Percentiles rank a stretch among this genome's conserved stretches.
Evolutionary conservation across 2,329 filamentous ascomycete genomes (phyloP).

Genomic region (Fusarium abutilonis): DNA sequence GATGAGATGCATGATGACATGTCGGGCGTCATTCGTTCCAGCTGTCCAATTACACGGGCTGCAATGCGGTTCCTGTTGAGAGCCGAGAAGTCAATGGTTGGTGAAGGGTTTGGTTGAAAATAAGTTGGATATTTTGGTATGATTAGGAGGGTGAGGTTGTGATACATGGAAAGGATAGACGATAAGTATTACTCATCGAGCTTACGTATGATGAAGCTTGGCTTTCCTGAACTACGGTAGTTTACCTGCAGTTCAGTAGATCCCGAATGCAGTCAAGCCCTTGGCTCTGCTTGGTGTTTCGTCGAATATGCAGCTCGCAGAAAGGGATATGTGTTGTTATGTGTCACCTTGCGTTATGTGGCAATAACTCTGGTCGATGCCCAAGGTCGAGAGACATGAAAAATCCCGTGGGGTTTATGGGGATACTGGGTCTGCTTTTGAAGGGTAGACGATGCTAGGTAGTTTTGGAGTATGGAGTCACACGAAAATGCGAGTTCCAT

Average conservation of each 20-base stretch:
- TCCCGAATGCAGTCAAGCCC: slow-evolving; percentile 1
- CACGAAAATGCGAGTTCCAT: not conserved
- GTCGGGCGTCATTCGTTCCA: slow-evolving; percentile 25
- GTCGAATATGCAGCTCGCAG: slow-evolving; percentile 13
- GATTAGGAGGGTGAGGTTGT: slow-evolving; percentile 1
- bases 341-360: slow-evolving; percentile 23
- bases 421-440: slow-evolving; percentile 8
- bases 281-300: slow-evolving; percentile 24
- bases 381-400: not conserved
- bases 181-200: slow-evolving; percentile 16
- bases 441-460: slow-evolving; percentile 7
- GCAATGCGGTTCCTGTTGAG: slow-evolving; percentile 14
- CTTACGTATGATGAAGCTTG: slow-evolving; percentile 22
- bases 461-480: slow-evolving; percentile 2
- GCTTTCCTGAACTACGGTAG: slow-evolving; percentile 5
- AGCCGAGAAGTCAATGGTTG: slow-evolving; percentile 10
- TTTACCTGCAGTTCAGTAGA: not conserved
- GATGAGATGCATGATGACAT: slow-evolving; percentile 35
- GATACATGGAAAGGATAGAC: slow-evolving; percentile 16
- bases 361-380: slow-evolving; percentile 15
- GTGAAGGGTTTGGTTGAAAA: slow-evolving; percentile 18
- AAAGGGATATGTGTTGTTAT: slow-evolving; percentile 14
- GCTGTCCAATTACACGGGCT: slow-evolving; percentile 30
- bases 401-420: slow-evolving; percentile 26
- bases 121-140: not conserved